Base-by-base conservation (phyloP, 352 stramenopile genomes). In the Phytophthora pseudosyringae region DNA sequence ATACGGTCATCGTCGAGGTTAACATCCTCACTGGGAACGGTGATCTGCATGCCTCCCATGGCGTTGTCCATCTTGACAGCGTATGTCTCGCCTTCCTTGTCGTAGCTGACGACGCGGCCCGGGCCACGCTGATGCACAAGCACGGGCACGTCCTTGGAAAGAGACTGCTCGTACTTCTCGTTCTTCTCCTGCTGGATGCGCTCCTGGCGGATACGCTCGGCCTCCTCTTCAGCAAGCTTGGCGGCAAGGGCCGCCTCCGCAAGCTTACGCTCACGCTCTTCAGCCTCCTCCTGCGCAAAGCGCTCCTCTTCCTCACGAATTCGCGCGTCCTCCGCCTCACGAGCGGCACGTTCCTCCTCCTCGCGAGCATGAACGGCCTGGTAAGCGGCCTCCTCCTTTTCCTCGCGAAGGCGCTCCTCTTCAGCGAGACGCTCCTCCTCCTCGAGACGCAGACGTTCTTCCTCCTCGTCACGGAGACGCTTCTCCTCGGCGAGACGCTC, bases 91-190 rank as follows among this genome's bases (percentile, higher is more conserved):
- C 73, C 68, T n/a, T 93, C 67, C 61, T 89, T 85, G 68, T 95
- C 80, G 67, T 95, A 95, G 61, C 78, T 81, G 28, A 94, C 70
- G 13, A 95, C 68, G 33, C 83, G 83, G 33, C 85, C 88, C 1
- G 80, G 81, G 18, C 86, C 88, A 64, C 88, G 84, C 53, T 85
- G 71, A 48, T 70, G 86, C 52, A 95, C 86, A 13, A 94, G 44
- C 56, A 95, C 86, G n/a, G 88, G 88, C 48, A 95, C 88, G 58
- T 95, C 86, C 71, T 91, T 93, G 35, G 81, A 91, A 29, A 94
- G 63, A 33, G 88, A 95, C 56, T 94, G 83, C 64, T 94, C 86
- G 57, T 95, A 95, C 67, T 91, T 91, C 29, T 89, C 86, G 21
- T 78, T 83, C 71, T 91, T 82, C 57, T 91, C 80, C 39, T 81